Evolutionary conservation across 495 filamentous ascomycete genomes (phyloP).

Genomic region (Penicillium bovifimosum): DNA sequence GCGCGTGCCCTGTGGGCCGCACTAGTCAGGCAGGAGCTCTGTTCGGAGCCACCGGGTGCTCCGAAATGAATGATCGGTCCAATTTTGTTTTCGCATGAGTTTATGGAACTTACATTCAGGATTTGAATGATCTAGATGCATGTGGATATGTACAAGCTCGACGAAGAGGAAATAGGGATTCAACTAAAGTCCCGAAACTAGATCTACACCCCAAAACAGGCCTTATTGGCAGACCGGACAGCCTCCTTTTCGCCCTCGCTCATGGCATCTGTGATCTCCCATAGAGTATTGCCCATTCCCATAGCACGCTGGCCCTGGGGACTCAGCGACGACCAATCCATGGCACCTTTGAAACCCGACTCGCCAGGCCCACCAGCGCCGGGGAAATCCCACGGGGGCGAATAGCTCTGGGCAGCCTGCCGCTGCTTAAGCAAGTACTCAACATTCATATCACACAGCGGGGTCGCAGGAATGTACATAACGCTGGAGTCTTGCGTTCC

Average conservation of each 20-base stretch:
- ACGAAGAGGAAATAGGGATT: background rate
- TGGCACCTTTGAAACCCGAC: constrained; percentile 34
- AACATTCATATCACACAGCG: constrained; percentile 69
- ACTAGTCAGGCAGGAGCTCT: background rate
- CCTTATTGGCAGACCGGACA: constrained; percentile 54
- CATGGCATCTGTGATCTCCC: constrained; percentile 44
- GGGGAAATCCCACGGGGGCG: constrained; percentile 56
- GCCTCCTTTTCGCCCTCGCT: constrained; percentile 52
- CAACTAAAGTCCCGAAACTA: background rate
- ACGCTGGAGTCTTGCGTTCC: constrained; percentile 71
- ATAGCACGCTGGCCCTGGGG: constrained; percentile 52
- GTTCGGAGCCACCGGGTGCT: background rate
- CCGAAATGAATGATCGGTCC: background rate
- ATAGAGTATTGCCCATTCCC: constrained; percentile 48
- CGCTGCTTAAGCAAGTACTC: constrained; percentile 64
- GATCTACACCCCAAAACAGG: constrained; percentile 32
- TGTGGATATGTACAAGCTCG: background rate
- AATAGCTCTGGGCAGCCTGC: constrained; percentile 43
- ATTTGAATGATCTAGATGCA: too few species aligned
- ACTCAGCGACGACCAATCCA: constrained; percentile 35
- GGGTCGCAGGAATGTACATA: constrained; percentile 81
- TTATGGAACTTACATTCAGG: too few species aligned
- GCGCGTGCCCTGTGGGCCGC: too few species aligned
- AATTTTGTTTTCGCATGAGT: background rate
- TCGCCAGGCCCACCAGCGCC: constrained; percentile 51